These are phyloP conservation scores for Senna tora DNA, from an alignment of 306 rosid genomes.

Conservation along the genomic window DNA sequence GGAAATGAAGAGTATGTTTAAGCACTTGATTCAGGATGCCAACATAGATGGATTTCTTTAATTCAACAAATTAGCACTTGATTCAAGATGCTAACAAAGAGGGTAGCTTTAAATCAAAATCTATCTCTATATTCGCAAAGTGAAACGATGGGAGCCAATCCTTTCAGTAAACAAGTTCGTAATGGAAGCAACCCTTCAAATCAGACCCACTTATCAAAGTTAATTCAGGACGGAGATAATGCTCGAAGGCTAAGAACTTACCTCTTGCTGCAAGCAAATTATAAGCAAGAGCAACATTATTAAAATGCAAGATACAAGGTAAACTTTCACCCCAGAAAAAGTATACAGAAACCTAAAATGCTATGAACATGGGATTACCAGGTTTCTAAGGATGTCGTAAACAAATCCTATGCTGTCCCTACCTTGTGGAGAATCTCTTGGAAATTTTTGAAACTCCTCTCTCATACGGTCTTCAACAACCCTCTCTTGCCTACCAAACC, in stretches of 20 bases:
- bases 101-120: slow-evolving; percentile 74
- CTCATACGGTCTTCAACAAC: slow-evolving; percentile 71
- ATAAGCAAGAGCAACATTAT: slow-evolving; percentile 56
- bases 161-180: slow-evolving; percentile 61
- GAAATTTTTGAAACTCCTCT: slow-evolving; percentile 69
- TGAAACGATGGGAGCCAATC: slow-evolving; percentile 76
- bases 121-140: slow-evolving; percentile 64
- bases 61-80: slow-evolving; percentile 73
- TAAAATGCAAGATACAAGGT: slow-evolving; percentile 41
- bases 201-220: slow-evolving; percentile 53
- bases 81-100: slow-evolving; percentile 67
- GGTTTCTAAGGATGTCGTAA: slow-evolving; percentile 71
- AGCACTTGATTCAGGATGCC: slow-evolving; percentile 77
- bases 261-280: slow-evolving; percentile 95
- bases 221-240: slow-evolving; percentile 74
- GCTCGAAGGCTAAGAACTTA: slow-evolving; percentile 92
- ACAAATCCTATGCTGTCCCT: slow-evolving; percentile 90
- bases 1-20: slow-evolving; percentile 81
- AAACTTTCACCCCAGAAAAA: slow-evolving; percentile 37
- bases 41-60: slow-evolving; percentile 63
- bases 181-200: slow-evolving; percentile 61
- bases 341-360: slow-evolving; percentile 56
- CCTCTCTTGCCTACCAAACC: slow-evolving; percentile 85
- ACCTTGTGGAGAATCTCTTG: slow-evolving; percentile 98
- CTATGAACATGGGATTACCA: slow-evolving; percentile 73